Percentiles rank a stretch among this genome's conserved stretches.
Evolutionary conservation across 305 asterid species (phyloP).

Genomic region (Fraxinus floribunda): DNA sequence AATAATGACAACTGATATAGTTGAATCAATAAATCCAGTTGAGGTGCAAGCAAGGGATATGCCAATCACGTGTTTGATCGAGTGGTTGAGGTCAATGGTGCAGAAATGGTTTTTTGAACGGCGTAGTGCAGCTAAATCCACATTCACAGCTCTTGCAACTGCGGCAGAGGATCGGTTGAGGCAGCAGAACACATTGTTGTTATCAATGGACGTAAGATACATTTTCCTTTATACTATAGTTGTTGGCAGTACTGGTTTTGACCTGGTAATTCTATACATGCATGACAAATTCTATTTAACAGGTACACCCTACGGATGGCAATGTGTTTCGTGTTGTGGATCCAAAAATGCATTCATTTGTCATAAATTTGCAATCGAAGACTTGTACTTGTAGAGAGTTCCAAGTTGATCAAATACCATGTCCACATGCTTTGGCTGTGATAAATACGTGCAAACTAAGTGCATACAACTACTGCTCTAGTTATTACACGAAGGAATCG

Average conservation of each 20-base stretch:
- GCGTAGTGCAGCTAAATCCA: slow-evolving; percentile 6
- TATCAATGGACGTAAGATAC: neutral
- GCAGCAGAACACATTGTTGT: neutral
- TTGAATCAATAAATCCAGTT: slow-evolving; percentile 7
- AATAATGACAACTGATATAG: neutral
- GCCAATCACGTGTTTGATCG: slow-evolving; percentile 5
- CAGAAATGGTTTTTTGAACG: slow-evolving; percentile 9
- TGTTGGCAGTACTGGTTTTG: neutral
- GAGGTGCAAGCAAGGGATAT: slow-evolving; percentile 11
- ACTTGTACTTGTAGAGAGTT: slow-evolving; percentile 3
- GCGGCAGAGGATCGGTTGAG: slow-evolving; percentile 3
- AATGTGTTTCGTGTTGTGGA: neutral
- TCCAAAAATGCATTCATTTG: neutral
- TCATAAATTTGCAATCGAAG: neutral
- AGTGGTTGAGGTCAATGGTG: slow-evolving; percentile 13
- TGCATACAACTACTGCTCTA: neutral
- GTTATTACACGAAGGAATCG: neutral
- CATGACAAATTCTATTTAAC: neutral
- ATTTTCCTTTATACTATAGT: neutral
- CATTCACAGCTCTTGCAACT: neutral
- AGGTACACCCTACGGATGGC: neutral
- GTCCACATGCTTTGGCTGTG: slow-evolving; percentile 11
- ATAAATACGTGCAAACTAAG: neutral
- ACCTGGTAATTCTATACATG: neutral
- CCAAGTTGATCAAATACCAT: slow-evolving; percentile 6